A percentile compares a stretch with the other conserved stretches of the same genome.
Evolutionary conservation across 2,329 filamentous ascomycete genomes (phyloP).

Genomic region (Cryphonectria parasitica): DNA sequence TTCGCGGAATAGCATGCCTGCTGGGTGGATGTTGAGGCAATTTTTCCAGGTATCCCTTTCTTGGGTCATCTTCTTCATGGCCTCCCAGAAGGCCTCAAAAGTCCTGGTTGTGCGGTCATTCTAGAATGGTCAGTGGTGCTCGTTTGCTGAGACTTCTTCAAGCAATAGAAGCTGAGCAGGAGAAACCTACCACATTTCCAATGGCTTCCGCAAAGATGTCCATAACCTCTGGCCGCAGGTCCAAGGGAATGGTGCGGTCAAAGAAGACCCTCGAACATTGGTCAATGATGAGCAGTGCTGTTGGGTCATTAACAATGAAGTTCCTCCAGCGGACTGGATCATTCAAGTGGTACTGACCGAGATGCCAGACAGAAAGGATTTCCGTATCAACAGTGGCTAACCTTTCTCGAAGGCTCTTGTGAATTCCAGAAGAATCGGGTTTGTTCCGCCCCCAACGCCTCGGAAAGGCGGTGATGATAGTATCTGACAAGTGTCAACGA

Average conservation of each 20-base stretch:
- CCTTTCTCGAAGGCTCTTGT: conserved; percentile 19
- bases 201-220: conserved; percentile 21
- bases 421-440: conserved; percentile 24
- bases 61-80: neutral
- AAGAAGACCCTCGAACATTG: conserved; percentile 28
- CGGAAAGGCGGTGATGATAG: conserved; percentile 20
- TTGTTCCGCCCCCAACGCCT: conserved; percentile 25
- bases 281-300: conserved; percentile 25
- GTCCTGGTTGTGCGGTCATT: neutral
- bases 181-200: neutral
- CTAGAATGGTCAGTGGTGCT: neutral
- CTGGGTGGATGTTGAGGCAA: conserved; percentile 15
- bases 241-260: conserved; percentile 21
- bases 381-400: neutral
- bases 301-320: neutral
- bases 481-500: conserved; percentile 8
- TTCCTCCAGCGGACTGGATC: no score
- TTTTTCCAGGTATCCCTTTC: neutral
- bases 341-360: conserved; percentile 5
- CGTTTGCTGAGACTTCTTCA: neutral
- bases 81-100: neutral
- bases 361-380: conserved; percentile 23
- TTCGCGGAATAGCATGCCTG: conserved; percentile 17
- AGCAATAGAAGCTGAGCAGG: neutral
- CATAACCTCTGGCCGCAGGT: conserved; percentile 23